A percentile compares a stretch with the other conserved stretches of the same genome.
Evolutionary conservation across 352 stramenopile species (phyloP).

Genomic region (Blastocystis sp.): DNA sequence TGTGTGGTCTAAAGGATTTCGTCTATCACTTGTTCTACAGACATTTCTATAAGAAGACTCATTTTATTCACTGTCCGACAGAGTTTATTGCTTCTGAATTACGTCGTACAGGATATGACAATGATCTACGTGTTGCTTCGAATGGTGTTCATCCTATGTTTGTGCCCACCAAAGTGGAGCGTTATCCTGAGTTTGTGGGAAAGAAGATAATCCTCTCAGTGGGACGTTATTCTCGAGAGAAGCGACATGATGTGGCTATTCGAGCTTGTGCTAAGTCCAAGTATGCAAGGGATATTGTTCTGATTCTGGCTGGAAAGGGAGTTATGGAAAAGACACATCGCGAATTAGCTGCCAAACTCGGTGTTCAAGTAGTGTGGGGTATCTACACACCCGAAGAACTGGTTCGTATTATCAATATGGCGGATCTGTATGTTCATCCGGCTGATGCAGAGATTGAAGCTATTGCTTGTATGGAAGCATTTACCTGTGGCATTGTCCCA

Average conservation of each 20-base stretch:
- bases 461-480: slow-evolving; percentile 52
- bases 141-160: slow-evolving; percentile 51
- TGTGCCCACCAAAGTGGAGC: background rate
- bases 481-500: slow-evolving; percentile 47
- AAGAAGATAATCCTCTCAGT: slow-evolving; percentile 35
- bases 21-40: slow-evolving; percentile 40
- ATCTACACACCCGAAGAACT: slow-evolving; percentile 33
- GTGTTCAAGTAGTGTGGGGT: slow-evolving; percentile 23
- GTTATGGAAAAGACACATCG: slow-evolving; percentile 28
- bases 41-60: slow-evolving; percentile 34
- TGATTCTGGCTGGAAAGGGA: slow-evolving; percentile 48
- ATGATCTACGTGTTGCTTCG: slow-evolving; percentile 25
- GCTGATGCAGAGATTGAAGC: slow-evolving; percentile 63
- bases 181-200: background rate
- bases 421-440: slow-evolving; percentile 28
- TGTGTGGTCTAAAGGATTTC: slow-evolving; percentile 28
- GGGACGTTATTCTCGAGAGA: slow-evolving; percentile 46
- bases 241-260: slow-evolving; percentile 53
- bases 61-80: slow-evolving; percentile 54
- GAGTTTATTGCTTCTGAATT: slow-evolving; percentile 54
- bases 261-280: background rate
- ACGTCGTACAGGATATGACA: slow-evolving; percentile 7
- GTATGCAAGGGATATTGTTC: slow-evolving; percentile 12
- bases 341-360: slow-evolving; percentile 5
- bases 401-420: slow-evolving; percentile 28